Base-by-base conservation (phyloP, 192 early-diverging fungal genomes). In the Coemansia sp. region DNA sequence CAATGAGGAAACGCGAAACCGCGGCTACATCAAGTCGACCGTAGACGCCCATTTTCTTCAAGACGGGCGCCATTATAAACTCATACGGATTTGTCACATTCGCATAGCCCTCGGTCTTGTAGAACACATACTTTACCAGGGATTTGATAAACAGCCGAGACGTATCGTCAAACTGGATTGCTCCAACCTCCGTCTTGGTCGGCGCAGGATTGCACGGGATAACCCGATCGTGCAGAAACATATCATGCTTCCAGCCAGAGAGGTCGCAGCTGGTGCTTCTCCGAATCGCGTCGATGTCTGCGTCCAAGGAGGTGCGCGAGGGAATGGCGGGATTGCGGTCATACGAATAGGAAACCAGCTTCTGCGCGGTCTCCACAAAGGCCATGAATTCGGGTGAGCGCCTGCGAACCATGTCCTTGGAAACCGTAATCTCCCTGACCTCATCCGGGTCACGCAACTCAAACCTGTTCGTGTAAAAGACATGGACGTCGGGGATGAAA, bases 1-100 rank as follows among this genome's bases (percentile, higher is more conserved):
- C 90, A 22, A 84, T 84, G 44, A 97, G 65, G 27, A 94, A 87
- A 40, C 72, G 66, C 14, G 75, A 67, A 0, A 86, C 85, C 3
- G 77, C 72, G 41, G 83, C 70, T 11, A 56, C 38, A 50, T 88
- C 82, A 54, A 79, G 62, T 19, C 73, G 68, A 0, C 72, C 64
- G 58, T 89, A 90, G 13, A 59, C 59, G 30, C 64, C 69, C 64
- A 87, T 61, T 37, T 86, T 83, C 63, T 90, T 86, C 13, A 92
- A 50, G 6, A 92, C 74, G 6, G 74, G 70, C 4, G 91, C 76
- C 11, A 82, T 79, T 37, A 75, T 59, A 34, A 67, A 19, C 23
- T 79, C 67, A 70, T 83, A 72, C 27, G 81, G 73, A 28, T 84
- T 67, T 22, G 9, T 19, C 27, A 58, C 29, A 27, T 40, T 41